Evolutionary conservation across 345 rosid genomes (phyloP), one percentile per base, ranked within the genome.

Genomic region (Lagerstroemia speciosa): DNA sequence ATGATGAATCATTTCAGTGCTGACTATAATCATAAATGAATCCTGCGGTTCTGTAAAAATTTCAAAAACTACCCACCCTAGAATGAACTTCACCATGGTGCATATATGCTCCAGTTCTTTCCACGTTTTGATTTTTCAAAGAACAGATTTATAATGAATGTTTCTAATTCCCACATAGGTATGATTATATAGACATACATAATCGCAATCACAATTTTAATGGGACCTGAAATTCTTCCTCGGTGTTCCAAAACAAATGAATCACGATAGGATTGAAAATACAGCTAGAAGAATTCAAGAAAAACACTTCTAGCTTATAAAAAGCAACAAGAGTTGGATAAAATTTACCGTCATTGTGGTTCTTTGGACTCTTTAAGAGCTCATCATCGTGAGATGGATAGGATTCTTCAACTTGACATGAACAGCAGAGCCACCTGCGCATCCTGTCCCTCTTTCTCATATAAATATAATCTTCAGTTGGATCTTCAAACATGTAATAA

Each of bases 341-440:
- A 48, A 4, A 29, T 40, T 67, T 86, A 95, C 99, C 96, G 72
- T 87, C 93, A n/a, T 75, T 74, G 24, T 80, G 68, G 67, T 84
- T 62, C 72, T 75, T 78, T 4, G 92, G 86, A 83, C 75, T 88
- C 71, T 81, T 88, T n/a, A 77, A 65, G 66, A 69, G 82, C 77
- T 91, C 96, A 24, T 74, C 75, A 52, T 89, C 93, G 64, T 76
- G 69, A 34, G 89, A 43, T 16, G 85, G 86, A 76, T 84, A 84
- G 11, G 93, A 72, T 79, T 95, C 97, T 73, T 90, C 93, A 0
- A 83, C 87, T 66, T 83, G 92, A 81, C 94, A 86, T 40, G 89
- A 82, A 79, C 98, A 95, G 62, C 99, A 95, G 15, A 95, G 79
- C 94, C 96, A 95, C 88, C 84, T 76, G 34, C 99, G 92, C 99